Conservation (phyloP, 352 stramenopile genomes). For the Globisporangium perplexum region DNA sequence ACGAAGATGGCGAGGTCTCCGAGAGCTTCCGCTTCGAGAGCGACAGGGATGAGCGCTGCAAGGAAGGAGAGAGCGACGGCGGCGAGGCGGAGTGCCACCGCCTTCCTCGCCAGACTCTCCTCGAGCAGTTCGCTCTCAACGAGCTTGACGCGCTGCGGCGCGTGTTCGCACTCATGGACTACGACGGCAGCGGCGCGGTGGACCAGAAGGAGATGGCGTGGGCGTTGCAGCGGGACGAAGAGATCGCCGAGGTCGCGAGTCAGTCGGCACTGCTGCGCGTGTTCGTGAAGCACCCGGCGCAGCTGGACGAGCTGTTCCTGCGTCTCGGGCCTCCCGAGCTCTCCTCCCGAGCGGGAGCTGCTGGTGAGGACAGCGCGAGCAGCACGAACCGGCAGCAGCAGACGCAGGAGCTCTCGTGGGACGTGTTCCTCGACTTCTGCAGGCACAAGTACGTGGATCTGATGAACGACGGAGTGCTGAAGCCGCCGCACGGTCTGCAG, state of each 20-base stretch:
- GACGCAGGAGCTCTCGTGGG: slow-evolving; percentile 36
- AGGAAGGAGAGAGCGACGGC: not conserved
- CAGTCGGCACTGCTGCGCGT: slow-evolving; percentile 38
- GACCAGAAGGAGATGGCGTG: slow-evolving; percentile 60
- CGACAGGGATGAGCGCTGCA: slow-evolving; percentile 1
- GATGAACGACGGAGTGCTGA: slow-evolving; percentile 28
- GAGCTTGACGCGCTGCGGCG: slow-evolving; percentile 30
- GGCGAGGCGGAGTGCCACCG: not conserved
- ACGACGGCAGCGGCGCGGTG: slow-evolving; percentile 55
- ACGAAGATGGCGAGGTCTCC: not conserved
- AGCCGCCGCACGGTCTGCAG: not conserved
- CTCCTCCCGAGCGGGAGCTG: not conserved
- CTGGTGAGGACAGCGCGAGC: not conserved
- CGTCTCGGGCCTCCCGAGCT: not conserved
- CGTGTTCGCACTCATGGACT: slow-evolving; percentile 62
- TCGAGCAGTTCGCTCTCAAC: slow-evolving; percentile 25
- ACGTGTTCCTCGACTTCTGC: slow-evolving; percentile 44
- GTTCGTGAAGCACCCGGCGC: slow-evolving; percentile 48
- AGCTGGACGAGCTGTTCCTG: slow-evolving; percentile 24
- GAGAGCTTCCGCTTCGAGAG: not conserved
- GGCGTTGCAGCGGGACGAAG: slow-evolving; percentile 53
- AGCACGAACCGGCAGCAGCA: not conserved
- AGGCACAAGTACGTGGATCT: slow-evolving; percentile 39
- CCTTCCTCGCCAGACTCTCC: slow-evolving; percentile 2
- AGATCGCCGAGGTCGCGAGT: slow-evolving; percentile 41